These are phyloP conservation scores for Heliocybe sulcata DNA, from an alignment of 1,284 basidiomycete genomes.

Conservation along the genomic window DNA sequence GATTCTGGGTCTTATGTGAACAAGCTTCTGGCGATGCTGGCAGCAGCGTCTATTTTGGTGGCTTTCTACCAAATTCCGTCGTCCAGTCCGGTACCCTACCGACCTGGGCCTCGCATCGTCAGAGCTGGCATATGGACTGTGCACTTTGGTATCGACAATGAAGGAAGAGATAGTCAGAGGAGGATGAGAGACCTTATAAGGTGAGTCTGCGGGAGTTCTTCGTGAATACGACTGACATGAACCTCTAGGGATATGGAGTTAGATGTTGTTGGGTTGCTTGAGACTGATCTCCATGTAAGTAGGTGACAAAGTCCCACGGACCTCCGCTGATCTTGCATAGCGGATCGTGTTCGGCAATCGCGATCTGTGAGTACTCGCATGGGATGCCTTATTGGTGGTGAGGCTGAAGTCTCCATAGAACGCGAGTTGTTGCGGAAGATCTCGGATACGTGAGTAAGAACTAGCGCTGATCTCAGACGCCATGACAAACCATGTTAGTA, in stretches of 20 bases:
- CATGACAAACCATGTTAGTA: conserved; percentile 34
- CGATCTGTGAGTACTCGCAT: conserved; percentile 55
- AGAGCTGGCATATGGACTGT: conserved; percentile 93
- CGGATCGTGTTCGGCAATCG: conserved; percentile 86
- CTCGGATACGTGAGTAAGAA: conserved; percentile 65
- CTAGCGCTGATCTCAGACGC: not conserved
- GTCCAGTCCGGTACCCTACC: conserved; percentile 48
- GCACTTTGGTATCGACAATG: conserved; percentile 84
- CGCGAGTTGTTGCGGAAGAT: conserved; percentile 71
- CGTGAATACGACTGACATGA: conserved; percentile 3
- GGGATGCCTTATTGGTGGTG: not conserved
- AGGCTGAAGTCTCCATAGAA: conserved; percentile 32
- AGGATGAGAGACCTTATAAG: conserved; percentile 69
- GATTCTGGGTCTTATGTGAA: not conserved
- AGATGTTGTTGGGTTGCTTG: conserved; percentile 78
- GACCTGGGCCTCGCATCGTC: conserved; percentile 61
- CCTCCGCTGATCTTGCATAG: conserved; percentile 25
- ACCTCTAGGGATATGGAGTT: conserved; percentile 70
- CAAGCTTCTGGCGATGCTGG: conserved; percentile 30
- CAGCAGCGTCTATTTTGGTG: conserved; percentile 42
- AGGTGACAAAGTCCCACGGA: not conserved
- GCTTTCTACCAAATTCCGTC: conserved; percentile 47
- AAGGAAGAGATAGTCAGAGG: conserved; percentile 77
- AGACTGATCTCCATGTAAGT: conserved; percentile 82
- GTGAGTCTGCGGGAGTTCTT: conserved; percentile 24